Percentiles rank a stretch among this genome's conserved stretches.
phyloP scores from a whole-genome alignment of 805 yeast species.

The Danielia reshetovae region DNA sequence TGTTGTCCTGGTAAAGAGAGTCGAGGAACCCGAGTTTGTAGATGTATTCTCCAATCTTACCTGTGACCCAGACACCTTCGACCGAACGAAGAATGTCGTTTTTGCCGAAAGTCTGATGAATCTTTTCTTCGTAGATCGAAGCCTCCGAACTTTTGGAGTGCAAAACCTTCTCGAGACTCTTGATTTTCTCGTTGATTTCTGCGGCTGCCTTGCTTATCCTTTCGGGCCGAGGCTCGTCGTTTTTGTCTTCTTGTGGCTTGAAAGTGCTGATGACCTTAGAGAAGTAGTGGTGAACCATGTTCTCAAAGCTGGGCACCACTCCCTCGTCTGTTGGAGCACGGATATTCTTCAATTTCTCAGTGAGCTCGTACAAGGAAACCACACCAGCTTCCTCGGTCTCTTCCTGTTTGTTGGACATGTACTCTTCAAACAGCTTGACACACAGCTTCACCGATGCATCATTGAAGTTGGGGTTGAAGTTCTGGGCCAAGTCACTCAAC shows the following conservation, averaged over 20 bases:
- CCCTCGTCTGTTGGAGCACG: neutral
- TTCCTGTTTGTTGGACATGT: constrained; percentile 36
- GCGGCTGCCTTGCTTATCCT: neutral
- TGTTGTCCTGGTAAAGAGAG: constrained; percentile 46
- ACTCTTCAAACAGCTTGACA: constrained; percentile 51
- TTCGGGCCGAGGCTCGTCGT: neutral
- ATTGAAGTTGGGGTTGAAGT: constrained; percentile 81
- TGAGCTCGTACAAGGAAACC: constrained; percentile 1
- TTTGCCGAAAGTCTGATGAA: constrained; percentile 48
- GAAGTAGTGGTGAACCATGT: constrained; percentile 24
- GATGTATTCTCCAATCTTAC: constrained; percentile 63
- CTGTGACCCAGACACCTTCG: constrained; percentile 43
- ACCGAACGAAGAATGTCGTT: constrained; percentile 62
- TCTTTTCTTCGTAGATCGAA: constrained; percentile 17
- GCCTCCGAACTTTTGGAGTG: constrained; percentile 13
- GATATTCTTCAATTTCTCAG: constrained; percentile 1
- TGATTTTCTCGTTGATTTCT: constrained; percentile 8
- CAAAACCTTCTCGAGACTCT: constrained; percentile 15
- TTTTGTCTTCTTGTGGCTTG: neutral
- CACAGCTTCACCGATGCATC: constrained; percentile 82
- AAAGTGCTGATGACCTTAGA: neutral
- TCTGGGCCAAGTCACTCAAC: constrained; percentile 44
- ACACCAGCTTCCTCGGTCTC: constrained; percentile 1
- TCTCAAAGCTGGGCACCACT: constrained; percentile 18
- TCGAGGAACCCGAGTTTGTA: constrained; percentile 62